Percentiles rank a stretch among this genome's conserved stretches.
phyloP scores from a whole-genome alignment of 1,139 yeast genomes.

The Yamadazyma triangularis region DNA sequence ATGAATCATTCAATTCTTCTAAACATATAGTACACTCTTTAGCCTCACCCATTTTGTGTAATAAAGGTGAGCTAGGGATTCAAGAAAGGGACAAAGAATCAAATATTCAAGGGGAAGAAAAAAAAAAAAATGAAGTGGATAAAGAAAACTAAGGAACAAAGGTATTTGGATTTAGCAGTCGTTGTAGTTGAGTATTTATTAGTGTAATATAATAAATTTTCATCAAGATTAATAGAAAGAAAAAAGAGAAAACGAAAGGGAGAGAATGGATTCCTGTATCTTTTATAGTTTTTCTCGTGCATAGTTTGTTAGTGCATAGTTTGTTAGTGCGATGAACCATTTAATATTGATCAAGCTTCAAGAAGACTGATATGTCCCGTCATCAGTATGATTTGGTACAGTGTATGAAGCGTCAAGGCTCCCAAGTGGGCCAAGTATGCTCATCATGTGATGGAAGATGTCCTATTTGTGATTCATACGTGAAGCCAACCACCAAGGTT shows the following conservation, averaged over 20 bases:
- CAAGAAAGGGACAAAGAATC: too few relatives aligned
- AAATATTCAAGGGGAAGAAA: too few relatives aligned
- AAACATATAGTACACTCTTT: conserved; percentile 51
- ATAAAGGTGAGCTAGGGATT: too few relatives aligned
- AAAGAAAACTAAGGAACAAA: too few relatives aligned
- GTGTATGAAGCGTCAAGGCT: conserved; percentile 87
- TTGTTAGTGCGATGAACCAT: background rate
- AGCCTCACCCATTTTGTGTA: too few relatives aligned
- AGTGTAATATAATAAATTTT: too few relatives aligned
- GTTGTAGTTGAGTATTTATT: too few relatives aligned
- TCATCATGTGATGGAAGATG: conserved; percentile 89
- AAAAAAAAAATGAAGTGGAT: too few relatives aligned
- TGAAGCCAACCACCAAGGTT: conserved; percentile 68
- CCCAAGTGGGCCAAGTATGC: conserved; percentile 65
- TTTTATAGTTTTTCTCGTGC: background rate
- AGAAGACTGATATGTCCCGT: conserved; percentile 58
- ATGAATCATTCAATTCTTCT: conserved; percentile 23
- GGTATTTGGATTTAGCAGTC: too few relatives aligned
- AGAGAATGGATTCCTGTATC: background rate
- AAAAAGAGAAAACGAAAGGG: background rate
- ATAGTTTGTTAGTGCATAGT: too few relatives aligned
- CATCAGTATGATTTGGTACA: conserved; percentile 85
- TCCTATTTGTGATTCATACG: conserved; percentile 86
- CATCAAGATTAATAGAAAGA: too few relatives aligned
- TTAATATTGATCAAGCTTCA: background rate